phyloP scores from a whole-genome alignment of 2,329 filamentous ascomycete species.

The Taxawa tesnikishii region DNA sequence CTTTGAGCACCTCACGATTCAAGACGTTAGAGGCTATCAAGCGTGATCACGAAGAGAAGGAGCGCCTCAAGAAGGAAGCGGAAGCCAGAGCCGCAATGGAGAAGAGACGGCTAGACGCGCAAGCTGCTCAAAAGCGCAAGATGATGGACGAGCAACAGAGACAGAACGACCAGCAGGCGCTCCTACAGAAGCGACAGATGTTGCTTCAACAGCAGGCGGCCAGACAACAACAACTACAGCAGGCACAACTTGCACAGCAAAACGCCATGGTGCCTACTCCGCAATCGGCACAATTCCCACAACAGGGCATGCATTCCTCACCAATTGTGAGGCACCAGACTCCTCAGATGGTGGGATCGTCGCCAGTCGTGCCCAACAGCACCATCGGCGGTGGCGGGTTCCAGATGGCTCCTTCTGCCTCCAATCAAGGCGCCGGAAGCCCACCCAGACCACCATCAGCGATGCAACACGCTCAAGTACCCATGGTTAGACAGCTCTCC shows the following conservation, averaged over 20 bases:
- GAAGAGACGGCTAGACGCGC: conserved; percentile 23
- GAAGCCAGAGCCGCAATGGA: conserved; percentile 40
- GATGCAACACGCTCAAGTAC: conserved; percentile 23
- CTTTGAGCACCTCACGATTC: conserved; percentile 83
- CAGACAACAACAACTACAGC: conserved; percentile 34
- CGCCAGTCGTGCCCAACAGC: conserved; percentile 24
- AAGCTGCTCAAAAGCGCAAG: conserved; percentile 19
- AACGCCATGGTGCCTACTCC: conserved; percentile 32
- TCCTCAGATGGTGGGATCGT: conserved; percentile 31
- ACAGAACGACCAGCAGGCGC: conserved; percentile 17
- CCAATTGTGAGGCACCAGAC: conserved; percentile 40
- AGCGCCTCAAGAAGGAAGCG: conserved; percentile 33
- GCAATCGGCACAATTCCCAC: conserved; percentile 34
- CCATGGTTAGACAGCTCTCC: conserved; percentile 24
- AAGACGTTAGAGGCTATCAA: conserved; percentile 83
- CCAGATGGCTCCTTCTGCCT: conserved; percentile 46
- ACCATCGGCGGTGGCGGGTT: conserved; percentile 27
- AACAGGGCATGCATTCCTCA: conserved; percentile 47
- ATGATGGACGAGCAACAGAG: conserved; percentile 19
- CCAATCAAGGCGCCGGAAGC: conserved; percentile 53
- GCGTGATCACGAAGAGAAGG: conserved; percentile 62
- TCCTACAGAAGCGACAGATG: conserved; percentile 34
- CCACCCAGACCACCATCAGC: conserved; percentile 55
- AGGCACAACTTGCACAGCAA: conserved; percentile 30
- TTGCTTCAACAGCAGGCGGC: conserved; percentile 17